Evolutionary conservation across 345 rosid genomes (phyloP).

Genomic region (Hevea brasiliensis): DNA sequence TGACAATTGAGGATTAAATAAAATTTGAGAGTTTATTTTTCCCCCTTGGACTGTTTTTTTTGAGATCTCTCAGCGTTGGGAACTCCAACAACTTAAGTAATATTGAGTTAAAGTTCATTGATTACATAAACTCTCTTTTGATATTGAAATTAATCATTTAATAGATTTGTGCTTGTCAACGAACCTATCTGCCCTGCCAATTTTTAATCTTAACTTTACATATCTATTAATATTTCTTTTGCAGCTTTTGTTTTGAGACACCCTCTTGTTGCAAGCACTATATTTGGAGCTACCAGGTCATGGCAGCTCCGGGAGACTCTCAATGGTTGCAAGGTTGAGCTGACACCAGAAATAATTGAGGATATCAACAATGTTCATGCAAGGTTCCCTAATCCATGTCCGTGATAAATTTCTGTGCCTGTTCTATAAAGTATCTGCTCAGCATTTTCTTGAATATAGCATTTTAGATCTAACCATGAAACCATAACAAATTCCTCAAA

Average conservation of each 20-base stretch:
- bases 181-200: not conserved
- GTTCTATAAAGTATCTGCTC: no score
- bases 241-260: conserved; percentile 51
- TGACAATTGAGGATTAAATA: no score
- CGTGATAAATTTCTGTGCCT: conserved; percentile 27
- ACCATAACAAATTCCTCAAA: no score
- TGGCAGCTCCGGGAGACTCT: conserved; percentile 54
- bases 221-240: not conserved
- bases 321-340: conserved; percentile 38
- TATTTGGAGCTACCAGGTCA: conserved; percentile 50
- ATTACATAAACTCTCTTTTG: no score
- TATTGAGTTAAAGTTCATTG: no score
- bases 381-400: conserved; percentile 55
- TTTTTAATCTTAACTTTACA: no score
- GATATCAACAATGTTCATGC: conserved; percentile 46
- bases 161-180: not conserved
- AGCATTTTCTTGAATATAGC: no score
- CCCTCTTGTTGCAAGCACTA: conserved; percentile 52
- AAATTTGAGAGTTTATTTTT: no score
- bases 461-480: no score
- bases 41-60: no score
- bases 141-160: not conserved
- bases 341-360: conserved; percentile 37
- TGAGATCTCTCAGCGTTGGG: no score
- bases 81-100: no score